Evolutionary conservation across 2,329 filamentous ascomycete species (phyloP), one percentile per base, ranked within the genome.

Genomic region (Cryphonectria carpinicola): DNA sequence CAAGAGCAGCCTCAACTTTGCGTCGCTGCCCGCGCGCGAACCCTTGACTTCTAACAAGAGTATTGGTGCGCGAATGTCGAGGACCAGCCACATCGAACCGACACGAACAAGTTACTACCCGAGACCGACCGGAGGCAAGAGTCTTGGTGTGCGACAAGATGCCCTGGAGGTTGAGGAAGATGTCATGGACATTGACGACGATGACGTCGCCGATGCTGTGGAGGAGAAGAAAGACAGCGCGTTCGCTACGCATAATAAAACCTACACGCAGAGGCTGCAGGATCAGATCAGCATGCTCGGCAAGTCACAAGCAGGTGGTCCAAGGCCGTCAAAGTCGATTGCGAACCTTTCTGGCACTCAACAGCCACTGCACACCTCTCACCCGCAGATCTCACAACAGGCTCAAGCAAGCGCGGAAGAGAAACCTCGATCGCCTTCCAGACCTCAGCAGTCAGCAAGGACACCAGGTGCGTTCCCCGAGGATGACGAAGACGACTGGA

Each of bases 1-100:
- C 72, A 98, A 98, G 85, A 97, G 95, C 81, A 98, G 95, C 79
- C 86, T 99, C 72, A 97, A 93, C 71, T 98, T 99, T 82, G 94
- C 96, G 52, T 94, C 96, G 25, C 85, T 99, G 17, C 96, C 96
- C 41, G 95, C 95, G 3, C 89, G 96, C 72, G 95, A 98, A 77
- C 95, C 95, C 49, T 84, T 98, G 67, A 89, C 90, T 43, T 89
- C 88, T 22, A 97, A 97, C 79, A 95, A 95, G 82, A 97, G 92
- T 79, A 89, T 94, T 77, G 94, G 91, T 22, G 86, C 87, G 28
- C 87, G 93, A 65, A 82, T 88, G 66, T 95, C 93, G 32, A 87
- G 93, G 72, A 93, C 89, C 8, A 97, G 93, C 76, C 92, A 97
- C 74, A 79, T 95, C 49, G 93, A 97, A 67, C 87, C 88, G 71